phyloP scores from a whole-genome alignment of 495 filamentous ascomycete genomes.

The Xylona heveae region DNA sequence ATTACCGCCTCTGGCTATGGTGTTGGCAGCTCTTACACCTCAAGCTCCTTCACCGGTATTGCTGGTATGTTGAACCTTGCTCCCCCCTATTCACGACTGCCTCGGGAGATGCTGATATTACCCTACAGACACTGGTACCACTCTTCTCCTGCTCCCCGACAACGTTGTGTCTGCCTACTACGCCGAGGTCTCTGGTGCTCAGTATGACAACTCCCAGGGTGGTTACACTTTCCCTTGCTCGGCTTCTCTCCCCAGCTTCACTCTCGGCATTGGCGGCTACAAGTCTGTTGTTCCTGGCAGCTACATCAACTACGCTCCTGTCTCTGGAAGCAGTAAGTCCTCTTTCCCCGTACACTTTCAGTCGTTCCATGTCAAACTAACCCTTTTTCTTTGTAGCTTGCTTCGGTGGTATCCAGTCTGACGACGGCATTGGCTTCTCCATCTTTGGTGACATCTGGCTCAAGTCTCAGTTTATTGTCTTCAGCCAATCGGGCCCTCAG shows the following conservation, averaged over 20 bases:
- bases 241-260: slow-evolving; percentile 37
- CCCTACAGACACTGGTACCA: slow-evolving; percentile 41
- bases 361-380: slow-evolving; percentile 22
- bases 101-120: slow-evolving; percentile 11
- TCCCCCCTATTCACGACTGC: slow-evolving; percentile 4
- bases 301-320: slow-evolving; percentile 31
- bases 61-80: slow-evolving; percentile 8
- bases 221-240: slow-evolving; percentile 52
- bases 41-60: slow-evolving; percentile 25
- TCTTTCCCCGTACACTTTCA: slow-evolving; percentile 23
- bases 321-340: slow-evolving; percentile 11
- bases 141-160: slow-evolving; percentile 40
- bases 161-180: slow-evolving; percentile 43
- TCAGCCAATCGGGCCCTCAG: too few relatives aligned
- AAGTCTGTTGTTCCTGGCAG: slow-evolving; percentile 30
- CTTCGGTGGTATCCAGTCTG: slow-evolving; percentile 17
- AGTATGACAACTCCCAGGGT: slow-evolving; percentile 24
- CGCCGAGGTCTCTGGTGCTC: slow-evolving; percentile 26
- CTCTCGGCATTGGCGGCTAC: slow-evolving; percentile 28
- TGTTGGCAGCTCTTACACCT: slow-evolving; percentile 24
- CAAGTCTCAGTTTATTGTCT: slow-evolving; percentile 5
- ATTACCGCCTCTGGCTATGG: slow-evolving; percentile 42
- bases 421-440: slow-evolving; percentile 5
- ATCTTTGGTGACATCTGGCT: slow-evolving; percentile 5
- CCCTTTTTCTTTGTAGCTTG: slow-evolving; percentile 14